Conservation (phyloP, 495 filamentous ascomycete species). For the Aspergillus hancockii region DNA sequence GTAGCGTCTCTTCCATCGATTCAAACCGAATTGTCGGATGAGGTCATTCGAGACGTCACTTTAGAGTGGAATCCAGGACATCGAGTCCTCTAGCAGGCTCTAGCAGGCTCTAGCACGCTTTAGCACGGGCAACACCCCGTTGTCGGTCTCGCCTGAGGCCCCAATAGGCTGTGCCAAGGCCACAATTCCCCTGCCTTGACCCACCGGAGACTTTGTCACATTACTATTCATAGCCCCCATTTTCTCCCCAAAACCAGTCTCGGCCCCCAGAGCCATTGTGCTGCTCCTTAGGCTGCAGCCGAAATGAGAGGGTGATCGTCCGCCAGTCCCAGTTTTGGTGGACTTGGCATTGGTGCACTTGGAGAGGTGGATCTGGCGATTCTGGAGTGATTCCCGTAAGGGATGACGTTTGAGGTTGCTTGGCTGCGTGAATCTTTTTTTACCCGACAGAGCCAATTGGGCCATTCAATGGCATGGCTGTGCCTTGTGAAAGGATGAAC, state of each 20-base stretch:
- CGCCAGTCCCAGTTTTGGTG: neutral
- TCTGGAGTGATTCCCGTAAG: neutral
- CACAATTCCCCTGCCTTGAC: neutral
- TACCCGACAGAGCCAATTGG: neutral
- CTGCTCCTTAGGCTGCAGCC: neutral
- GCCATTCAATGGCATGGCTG: neutral
- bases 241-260: neutral
- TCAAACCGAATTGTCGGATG: neutral
- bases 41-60: neutral
- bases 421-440: neutral
- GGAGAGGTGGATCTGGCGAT: neutral
- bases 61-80: neutral
- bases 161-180: neutral
- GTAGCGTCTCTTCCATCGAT: neutral
- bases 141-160: neutral
- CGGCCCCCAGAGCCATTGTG: neutral
- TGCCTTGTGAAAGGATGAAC: no score
- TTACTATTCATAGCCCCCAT: neutral
- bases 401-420: neutral
- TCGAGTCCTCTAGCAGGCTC: neutral
- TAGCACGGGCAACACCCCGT: neutral
- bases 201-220: neutral
- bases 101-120: neutral
- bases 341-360: conserved; percentile 1
- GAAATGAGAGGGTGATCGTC: conserved; percentile 2